Evolutionary conservation across 139 green algal species (phyloP), one percentile per base, ranked within the genome.

Genomic region (Chlamydomonas schloesseri): DNA sequence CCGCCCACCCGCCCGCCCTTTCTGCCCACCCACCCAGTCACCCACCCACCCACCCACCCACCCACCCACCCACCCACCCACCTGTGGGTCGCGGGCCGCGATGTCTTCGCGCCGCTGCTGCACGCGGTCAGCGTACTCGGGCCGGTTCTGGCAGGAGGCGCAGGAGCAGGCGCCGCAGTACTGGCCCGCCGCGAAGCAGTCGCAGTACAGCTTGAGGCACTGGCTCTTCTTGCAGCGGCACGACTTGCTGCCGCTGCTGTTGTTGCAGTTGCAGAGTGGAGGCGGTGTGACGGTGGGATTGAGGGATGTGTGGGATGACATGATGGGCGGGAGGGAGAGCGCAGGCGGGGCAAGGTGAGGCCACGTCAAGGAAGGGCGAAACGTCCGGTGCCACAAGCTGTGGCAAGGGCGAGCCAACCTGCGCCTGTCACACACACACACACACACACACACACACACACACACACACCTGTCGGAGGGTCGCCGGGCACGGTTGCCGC

Each of bases 171-270:
- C 67, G 28, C 81, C 58, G 84, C 93, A 95, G 73, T 87, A 94
- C 23, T 76, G 67, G 0, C 90, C 88, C 64, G 88, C 86, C n/a
- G 64, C 79, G 36, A 90, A 90, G 65, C 82, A 90, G 84, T 98
- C 95, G 87, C 95, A 98, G 91, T 98, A 98, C 31, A 98, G 93
- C 93, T 98, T 98, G 33, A 98, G 91, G 88, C 95, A 98, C 87
- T 92, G 86, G 60, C 82, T 93, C 84, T 97, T 96, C 87, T 97
- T 96, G 93, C 95, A 98, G 73, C 95, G 94, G 91, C 95, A 98
- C 11, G 60, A 82, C 57, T 64, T 81, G 70, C 17, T 50, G 50
- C 21, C 33, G 23, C 81, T 60, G 89, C 88, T 11, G 80, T 23
- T 13, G 33, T 28, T 10, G 31, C 11, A 21, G 31, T 26, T 47